Evolutionary conservation across 1,139 yeast species (phyloP).

Genomic region (Saccharomyces hybrid): DNA sequence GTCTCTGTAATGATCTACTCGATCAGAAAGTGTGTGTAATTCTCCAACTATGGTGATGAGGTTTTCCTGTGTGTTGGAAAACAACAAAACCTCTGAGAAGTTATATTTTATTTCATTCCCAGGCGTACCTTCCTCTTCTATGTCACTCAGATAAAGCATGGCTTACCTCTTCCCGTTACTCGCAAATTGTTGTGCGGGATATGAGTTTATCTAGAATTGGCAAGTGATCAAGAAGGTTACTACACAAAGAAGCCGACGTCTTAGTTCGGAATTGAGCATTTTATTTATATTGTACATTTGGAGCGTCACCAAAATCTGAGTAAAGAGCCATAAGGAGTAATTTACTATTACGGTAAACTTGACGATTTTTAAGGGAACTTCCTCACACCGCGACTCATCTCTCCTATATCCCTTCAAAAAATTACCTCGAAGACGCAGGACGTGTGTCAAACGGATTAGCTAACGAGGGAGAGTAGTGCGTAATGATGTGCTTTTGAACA

Average conservation of each 20-base stretch:
- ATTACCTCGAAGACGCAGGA: background rate
- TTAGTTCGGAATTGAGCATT: background rate
- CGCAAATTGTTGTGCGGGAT: background rate
- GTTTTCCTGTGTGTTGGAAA: conserved; percentile 9
- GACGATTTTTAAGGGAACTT: background rate
- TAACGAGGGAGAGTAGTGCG: background rate
- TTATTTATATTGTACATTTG: background rate
- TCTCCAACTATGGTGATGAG: conserved; percentile 13
- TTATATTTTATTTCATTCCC: background rate
- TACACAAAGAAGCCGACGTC: background rate
- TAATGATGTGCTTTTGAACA: background rate
- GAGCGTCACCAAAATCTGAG: background rate
- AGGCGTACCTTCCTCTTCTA: background rate
- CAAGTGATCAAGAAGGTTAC: too few species aligned
- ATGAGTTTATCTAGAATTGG: background rate
- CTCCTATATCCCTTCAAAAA: background rate
- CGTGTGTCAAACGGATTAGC: background rate
- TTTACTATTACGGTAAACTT: background rate
- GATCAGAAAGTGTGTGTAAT: conserved; percentile 14
- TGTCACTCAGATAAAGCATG: conserved; percentile 6
- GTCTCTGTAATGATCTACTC: conserved; percentile 7
- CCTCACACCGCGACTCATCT: background rate
- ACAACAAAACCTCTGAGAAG: conserved; percentile 6
- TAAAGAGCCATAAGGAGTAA: background rate
- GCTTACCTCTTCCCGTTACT: background rate